Evolutionary conservation across 176 grass and related monocot genomes (phyloP), one percentile per base, ranked within the genome.

Genomic region (Rhynchospora breviuscula): DNA sequence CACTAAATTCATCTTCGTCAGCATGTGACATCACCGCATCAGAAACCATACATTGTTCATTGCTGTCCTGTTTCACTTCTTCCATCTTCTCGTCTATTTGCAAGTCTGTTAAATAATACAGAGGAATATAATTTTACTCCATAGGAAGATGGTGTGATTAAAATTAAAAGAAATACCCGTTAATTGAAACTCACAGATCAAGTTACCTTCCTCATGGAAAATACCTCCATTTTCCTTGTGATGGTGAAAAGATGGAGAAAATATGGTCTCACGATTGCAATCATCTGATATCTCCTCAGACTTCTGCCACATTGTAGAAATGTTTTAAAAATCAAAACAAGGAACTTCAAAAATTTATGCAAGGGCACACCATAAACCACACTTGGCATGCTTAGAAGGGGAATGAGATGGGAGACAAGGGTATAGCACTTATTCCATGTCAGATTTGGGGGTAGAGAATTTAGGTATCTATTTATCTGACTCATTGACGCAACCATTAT

Each of bases 171-270:
- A 69, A 25, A 29, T 65, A 10, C 6, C 33, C 29, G 21, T 17
- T 33, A 69, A 58, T 44, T 63, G 83, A 57, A 17, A 76, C 10
- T 17, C 54, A 80, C n/a, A n/a, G 31, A 76, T 69, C 5, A 68
- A 70, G 46, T 71, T 85, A 92, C 88, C 89, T 90, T 90, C 80
- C 8, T 74, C 72, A 51, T 66, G 62, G 63, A 72, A 73, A 75
- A 64, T 85, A 77, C 18, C 63, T 80, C 63, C 67, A 18, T 33
- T 87, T 76, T 94, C 95, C 56, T 93, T 98, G 26, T 72, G 89
- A 88, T 91, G 89, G 78, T 98, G 95, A 18, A 93, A 98, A 17
- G 86, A 63, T 78, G 93, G 95, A 66, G 95, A 98, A 81, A 95
- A 98, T 88, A 98, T 91, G 63, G 87, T 81, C 61, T 89, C 83